Evolutionary conservation across 1,139 yeast genomes (phyloP).

Genomic region (Casaregolazyma suthepensis): DNA sequence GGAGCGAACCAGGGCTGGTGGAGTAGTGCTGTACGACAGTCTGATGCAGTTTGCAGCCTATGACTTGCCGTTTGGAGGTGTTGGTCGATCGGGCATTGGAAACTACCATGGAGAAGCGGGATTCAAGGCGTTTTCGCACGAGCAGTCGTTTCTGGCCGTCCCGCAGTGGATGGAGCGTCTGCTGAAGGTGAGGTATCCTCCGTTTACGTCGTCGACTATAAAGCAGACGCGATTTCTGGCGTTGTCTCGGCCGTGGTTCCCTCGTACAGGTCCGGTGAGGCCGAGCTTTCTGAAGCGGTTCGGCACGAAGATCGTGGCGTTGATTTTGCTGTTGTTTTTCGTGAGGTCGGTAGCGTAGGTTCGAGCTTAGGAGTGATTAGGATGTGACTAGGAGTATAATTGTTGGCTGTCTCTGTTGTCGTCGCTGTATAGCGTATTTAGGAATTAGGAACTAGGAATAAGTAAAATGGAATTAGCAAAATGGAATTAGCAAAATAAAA

Average conservation of each 20-base stretch:
- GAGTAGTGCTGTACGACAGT: conserved; percentile 63
- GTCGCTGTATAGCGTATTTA: no score
- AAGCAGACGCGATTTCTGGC: conserved; percentile 15
- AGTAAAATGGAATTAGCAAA: no score
- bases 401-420: no score
- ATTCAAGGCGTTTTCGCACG: conserved; percentile 69
- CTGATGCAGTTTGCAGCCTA: conserved; percentile 63
- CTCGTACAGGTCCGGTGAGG: conserved; percentile 22
- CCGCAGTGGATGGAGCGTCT: conserved; percentile 61
- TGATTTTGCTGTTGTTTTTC: neutral
- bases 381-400: no score
- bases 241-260: conserved; percentile 19
- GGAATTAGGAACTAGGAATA: no score
- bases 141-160: conserved; percentile 62
- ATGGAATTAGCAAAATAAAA: no score
- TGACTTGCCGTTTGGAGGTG: conserved; percentile 88
- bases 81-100: conserved; percentile 73
- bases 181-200: conserved; percentile 63
- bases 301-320: conserved; percentile 1
- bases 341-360: neutral
- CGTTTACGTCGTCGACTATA: conserved; percentile 41
- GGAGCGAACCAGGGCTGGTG: conserved; percentile 65
- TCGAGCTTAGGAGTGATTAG: neutral
- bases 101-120: conserved; percentile 72
- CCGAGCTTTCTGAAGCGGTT: conserved; percentile 16